Evolutionary conservation across 371 early-diverging fungal species (phyloP), one percentile per base, ranked within the genome.

Genomic region (Apophysomyces trapeziformis): DNA sequence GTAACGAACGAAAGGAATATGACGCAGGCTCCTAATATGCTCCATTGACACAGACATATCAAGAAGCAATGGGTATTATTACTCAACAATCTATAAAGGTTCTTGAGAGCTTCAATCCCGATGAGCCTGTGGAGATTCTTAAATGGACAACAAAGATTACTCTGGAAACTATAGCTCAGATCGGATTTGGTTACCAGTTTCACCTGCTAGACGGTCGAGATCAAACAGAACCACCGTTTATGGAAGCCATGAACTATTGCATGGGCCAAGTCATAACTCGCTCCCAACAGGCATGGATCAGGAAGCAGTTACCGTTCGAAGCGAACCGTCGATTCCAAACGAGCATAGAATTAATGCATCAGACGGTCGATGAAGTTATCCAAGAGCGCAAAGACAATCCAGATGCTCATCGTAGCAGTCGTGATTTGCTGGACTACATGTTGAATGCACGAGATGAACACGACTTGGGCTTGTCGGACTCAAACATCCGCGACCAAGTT

Each of bases 341-440:
- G 14, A 56, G 32, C 14, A 36, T 66, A 12, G 60, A 58, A 1
- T 45, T 70, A 12, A 80, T 80, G 67, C 63, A 58, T 41, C n/a
- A 58, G 0, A 75, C 66, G 37, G 73, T 76, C 9, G 66, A 65
- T 7, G 61, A 72, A n/a, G 71, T 77, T 3, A 58, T 67, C 26
- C 39, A 59, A 26, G 65, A 72, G 14, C 62, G 67, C 7, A 61
- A 61, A 9, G 21, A 44, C 7, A 44, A 43, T 6, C 54, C 46
- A 26, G 14, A 65, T 26, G 60, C 63, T n/a, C 41, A 38, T 2
- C 61, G 60, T 21, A 56, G 44, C 5, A 21, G 68, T 6, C 72
- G 65, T 44, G 82, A 84, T 67, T 47, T 84, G 35, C 60, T 84
- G 13, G 81, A 66, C n/a, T 82, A 68, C 59, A 84, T 84, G 84